Evolutionary conservation across 2,329 filamentous ascomycete genomes (phyloP), one percentile per base, ranked within the genome.

Genomic region (Aureobasidium musti): DNA sequence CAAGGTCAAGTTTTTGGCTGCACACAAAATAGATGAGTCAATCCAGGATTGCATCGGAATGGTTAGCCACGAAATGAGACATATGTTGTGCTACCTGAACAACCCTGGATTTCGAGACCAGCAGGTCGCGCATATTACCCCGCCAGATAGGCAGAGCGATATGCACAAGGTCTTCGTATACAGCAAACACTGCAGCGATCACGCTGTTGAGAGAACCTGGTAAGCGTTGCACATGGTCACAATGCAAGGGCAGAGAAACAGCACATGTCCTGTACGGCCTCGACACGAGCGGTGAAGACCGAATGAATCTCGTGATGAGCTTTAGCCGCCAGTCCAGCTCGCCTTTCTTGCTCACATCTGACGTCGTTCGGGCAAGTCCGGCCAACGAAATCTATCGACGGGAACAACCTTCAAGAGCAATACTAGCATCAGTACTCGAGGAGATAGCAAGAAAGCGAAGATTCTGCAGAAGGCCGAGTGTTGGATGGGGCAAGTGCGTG

Each of bases 141-240:
- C 37, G 35, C 61, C 47, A 64, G 35, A 49, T 23, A 50, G 14
- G 61, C 45, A 63, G 47, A 52, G 33, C 35, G 45, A 26, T 43
- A 54, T 64, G 61, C 49, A 54, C 35, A 35, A 53, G 30, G 61
- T 54, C 30, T 23, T 43, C 30, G 45, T 52, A n/a, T 45, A 53
- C 35, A 43, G 61, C 61, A 60, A 66, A 50, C n/a, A 52, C 43
- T 60, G 64, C 64, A 66, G 37, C 41, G 21, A 49, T 59, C 52
- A 65, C 52, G 63, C 53, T 57, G 50, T 59, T 21, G 59, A 21
- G 17, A 39, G 19, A 52, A 63, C 23, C 59, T 63, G 59, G 59
- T 63, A 39, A 63, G 45, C 45, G 43, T 64, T 33, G 49, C 61
- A 64, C 47, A 64, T 64, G 47, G 35, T 64, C 61, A 64, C 59